Evolutionary conservation across 2,329 filamentous ascomycete species (phyloP).

Genomic region (Biscogniauxia marginata): DNA sequence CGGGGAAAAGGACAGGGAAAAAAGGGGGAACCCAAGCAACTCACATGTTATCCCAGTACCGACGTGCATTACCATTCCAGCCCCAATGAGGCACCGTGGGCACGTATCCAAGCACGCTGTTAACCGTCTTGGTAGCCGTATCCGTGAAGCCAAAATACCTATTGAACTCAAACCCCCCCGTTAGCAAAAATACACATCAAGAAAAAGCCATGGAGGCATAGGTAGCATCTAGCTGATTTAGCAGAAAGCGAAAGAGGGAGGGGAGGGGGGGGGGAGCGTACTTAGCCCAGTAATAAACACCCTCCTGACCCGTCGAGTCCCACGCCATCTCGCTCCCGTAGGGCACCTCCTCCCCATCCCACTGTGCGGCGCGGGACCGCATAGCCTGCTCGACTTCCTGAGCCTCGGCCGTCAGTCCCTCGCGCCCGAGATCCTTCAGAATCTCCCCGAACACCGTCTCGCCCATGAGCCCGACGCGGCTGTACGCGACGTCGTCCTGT

Average conservation of each 20-base stretch:
- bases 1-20: neutral
- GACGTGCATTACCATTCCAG: constrained; percentile 59
- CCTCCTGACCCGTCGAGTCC: constrained; percentile 62
- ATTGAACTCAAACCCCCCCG: neutral
- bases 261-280: constrained; percentile 22
- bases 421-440: constrained; percentile 48
- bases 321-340: constrained; percentile 62
- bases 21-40: constrained; percentile 19
- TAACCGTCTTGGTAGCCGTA: constrained; percentile 49
- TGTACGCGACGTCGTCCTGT: constrained; percentile 42
- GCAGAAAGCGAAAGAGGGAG: too few species aligned
- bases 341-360: constrained; percentile 51
- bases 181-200: too few species aligned
- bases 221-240: too few species aligned
- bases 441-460: constrained; percentile 57
- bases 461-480: constrained; percentile 54
- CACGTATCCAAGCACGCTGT: constrained; percentile 55
- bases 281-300: constrained; percentile 59
- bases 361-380: constrained; percentile 46
- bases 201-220: too few species aligned
- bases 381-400: constrained; percentile 43
- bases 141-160: constrained; percentile 48
- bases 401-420: constrained; percentile 42
- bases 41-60: constrained; percentile 60
- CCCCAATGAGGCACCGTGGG: constrained; percentile 60